Conservation (phyloP, 495 filamentous ascomycete genomes). For the Aspergillus taichungensis region DNA sequence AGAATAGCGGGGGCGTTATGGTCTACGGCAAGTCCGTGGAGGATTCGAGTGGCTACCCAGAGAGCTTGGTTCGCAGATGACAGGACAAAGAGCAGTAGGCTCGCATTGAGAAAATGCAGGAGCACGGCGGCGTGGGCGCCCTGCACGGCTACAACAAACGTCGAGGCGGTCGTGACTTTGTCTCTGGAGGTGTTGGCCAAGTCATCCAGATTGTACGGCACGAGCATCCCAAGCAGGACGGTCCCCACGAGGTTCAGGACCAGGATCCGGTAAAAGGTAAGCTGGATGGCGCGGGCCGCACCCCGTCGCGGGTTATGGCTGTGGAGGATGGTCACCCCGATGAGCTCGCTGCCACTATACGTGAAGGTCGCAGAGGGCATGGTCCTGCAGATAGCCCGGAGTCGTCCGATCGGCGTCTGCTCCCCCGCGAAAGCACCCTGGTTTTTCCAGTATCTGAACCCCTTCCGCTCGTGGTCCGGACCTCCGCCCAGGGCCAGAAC, state of each 20-base stretch:
- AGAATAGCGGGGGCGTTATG: constrained; percentile 64
- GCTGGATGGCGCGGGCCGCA: constrained; percentile 62
- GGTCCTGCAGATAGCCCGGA: constrained; percentile 63
- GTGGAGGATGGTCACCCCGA: constrained; percentile 56
- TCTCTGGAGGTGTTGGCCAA: constrained; percentile 31
- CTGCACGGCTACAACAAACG: constrained; percentile 52
- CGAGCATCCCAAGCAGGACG: constrained; percentile 42
- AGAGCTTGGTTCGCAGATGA: constrained; percentile 58
- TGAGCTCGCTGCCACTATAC: constrained; percentile 74
- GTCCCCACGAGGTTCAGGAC: constrained; percentile 61
- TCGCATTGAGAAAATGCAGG: constrained; percentile 49
- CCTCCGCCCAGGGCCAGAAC: constrained; percentile 61
- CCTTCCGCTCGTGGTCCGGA: constrained; percentile 52
- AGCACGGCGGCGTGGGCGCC: constrained; percentile 41
- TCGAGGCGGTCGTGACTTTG: constrained; percentile 37
- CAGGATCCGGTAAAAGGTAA: constrained; percentile 73
- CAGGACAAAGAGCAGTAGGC: constrained; percentile 67
- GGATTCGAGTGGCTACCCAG: constrained; percentile 61
- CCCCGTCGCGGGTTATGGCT: constrained; percentile 60
- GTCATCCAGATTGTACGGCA: constrained; percentile 38
- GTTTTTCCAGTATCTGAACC: constrained; percentile 65
- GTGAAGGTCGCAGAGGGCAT: constrained; percentile 71
- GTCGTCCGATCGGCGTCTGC: constrained; percentile 24
- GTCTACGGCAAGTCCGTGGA: constrained; percentile 65
- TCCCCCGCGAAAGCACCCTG: constrained; percentile 20